Conservation (phyloP, 1,139 yeast species). For the Saccharomyces hybrid region DNA sequence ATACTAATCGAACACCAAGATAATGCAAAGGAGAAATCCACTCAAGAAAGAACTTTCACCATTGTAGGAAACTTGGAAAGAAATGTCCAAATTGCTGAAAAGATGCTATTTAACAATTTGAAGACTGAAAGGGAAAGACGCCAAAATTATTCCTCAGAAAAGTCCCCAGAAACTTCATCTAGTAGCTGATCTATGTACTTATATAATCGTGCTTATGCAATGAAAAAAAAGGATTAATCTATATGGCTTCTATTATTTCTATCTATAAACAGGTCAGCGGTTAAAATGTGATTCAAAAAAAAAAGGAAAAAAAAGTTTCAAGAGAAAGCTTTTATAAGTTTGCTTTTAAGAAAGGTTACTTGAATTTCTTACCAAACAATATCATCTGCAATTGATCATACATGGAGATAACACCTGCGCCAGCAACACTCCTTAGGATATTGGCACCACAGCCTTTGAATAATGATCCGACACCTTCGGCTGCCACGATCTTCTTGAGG, state of each 20-base stretch:
- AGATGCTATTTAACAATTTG: constrained; percentile 45
- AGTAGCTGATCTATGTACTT: neutral
- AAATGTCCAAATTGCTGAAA: constrained; percentile 27
- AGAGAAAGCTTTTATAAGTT: too few species aligned
- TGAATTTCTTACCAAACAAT: constrained; percentile 66
- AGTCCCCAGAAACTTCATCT: neutral
- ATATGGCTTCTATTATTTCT: neutral
- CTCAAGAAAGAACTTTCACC: constrained; percentile 51
- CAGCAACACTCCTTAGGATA: constrained; percentile 83
- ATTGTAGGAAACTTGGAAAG: constrained; percentile 51
- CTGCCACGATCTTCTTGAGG: constrained; percentile 61
- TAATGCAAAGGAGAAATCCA: constrained; percentile 34
- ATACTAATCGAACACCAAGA: constrained; percentile 38
- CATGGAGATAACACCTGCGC: constrained; percentile 77
- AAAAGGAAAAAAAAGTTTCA: neutral
- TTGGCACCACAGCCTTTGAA: constrained; percentile 86
- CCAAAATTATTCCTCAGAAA: constrained; percentile 8
- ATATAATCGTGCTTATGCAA: neutral
- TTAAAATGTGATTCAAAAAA: neutral
- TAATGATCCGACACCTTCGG: constrained; percentile 63
- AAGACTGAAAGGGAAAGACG: constrained; percentile 75
- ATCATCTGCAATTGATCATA: constrained; percentile 72
- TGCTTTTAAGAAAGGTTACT: constrained; percentile 26
- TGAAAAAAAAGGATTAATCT: neutral
- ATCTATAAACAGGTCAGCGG: neutral